Percentiles rank a stretch among this genome's conserved stretches.
Evolutionary conservation across 768 basidiomycete genomes (phyloP).

Genomic region (Kwoniella bestiolae): DNA sequence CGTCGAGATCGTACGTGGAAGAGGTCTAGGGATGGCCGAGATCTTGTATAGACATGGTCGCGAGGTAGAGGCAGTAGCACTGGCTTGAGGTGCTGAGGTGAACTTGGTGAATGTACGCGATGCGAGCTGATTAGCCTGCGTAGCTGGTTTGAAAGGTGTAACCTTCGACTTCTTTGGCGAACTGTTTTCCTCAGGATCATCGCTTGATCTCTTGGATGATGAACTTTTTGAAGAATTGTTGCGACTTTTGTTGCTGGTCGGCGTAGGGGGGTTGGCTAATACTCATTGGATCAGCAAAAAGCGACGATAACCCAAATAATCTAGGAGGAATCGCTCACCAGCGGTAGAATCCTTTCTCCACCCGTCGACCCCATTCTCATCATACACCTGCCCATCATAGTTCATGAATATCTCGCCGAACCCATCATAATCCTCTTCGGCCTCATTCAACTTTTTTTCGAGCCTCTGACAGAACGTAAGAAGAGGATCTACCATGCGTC

Average conservation of each 20-base stretch:
- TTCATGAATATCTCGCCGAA: neutral
- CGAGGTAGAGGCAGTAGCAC: neutral
- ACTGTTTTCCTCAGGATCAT: neutral
- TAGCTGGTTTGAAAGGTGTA: neutral
- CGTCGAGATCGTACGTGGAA: neutral
- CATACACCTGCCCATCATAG: neutral
- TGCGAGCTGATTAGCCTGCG: neutral
- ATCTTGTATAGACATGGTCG: neutral
- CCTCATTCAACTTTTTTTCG: neutral
- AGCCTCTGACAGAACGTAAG: constrained; percentile 3
- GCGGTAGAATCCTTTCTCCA: neutral
- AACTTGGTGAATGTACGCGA: neutral
- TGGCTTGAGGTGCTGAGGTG: neutral
- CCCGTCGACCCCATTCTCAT: neutral
- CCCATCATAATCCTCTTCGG: neutral
- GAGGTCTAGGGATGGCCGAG: neutral
- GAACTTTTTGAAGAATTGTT: neutral
- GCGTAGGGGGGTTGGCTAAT: neutral
- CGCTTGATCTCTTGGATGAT: neutral
- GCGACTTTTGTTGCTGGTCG: neutral
- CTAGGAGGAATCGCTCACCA: constrained; percentile 2
- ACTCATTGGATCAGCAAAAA: neutral
- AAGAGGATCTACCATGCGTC: constrained; percentile 18
- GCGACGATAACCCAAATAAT: too few relatives aligned
- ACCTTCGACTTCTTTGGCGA: neutral